Percentiles rank a stretch among this genome's conserved stretches.
phyloP scores from a whole-genome alignment of 805 yeast genomes.

The Saccharomyces eubayanus region DNA sequence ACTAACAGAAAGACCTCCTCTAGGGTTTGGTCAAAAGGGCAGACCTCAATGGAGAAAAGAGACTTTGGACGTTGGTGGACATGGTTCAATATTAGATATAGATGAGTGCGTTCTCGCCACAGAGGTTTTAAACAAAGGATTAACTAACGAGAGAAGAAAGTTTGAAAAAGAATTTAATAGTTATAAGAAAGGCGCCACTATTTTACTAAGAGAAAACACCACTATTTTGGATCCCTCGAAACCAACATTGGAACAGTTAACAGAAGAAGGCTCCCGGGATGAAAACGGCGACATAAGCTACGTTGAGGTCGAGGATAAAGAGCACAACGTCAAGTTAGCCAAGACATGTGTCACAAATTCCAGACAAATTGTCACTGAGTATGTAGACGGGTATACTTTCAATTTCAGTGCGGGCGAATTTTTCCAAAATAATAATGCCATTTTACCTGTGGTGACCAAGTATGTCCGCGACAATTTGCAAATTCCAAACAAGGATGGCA shows the following conservation, averaged over 20 bases:
- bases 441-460: constrained; percentile 70
- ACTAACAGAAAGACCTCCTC: constrained; percentile 46
- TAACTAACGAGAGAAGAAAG: constrained; percentile 55
- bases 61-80: constrained; percentile 44
- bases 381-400: constrained; percentile 65
- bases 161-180: constrained; percentile 40
- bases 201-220: constrained; percentile 75
- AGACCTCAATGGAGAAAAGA: constrained; percentile 58
- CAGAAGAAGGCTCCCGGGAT: constrained; percentile 40
- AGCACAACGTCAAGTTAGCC: constrained; percentile 31
- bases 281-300: constrained; percentile 32
- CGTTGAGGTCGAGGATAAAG: constrained; percentile 26
- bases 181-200: constrained; percentile 76
- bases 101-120: constrained; percentile 94
- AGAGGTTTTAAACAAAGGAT: constrained; percentile 60
- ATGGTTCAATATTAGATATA: constrained; percentile 65
- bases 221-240: constrained; percentile 28
- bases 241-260: constrained; percentile 28
- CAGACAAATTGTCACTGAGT: constrained; percentile 73
- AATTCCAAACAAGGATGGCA: constrained; percentile 35
- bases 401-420: constrained; percentile 92
- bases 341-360: constrained; percentile 74
- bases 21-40: constrained; percentile 88
- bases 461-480: constrained; percentile 70
- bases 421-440: constrained; percentile 91